phyloP scores from a whole-genome alignment of 768 basidiomycete genomes.

The Hortiboletus campestris region DNA sequence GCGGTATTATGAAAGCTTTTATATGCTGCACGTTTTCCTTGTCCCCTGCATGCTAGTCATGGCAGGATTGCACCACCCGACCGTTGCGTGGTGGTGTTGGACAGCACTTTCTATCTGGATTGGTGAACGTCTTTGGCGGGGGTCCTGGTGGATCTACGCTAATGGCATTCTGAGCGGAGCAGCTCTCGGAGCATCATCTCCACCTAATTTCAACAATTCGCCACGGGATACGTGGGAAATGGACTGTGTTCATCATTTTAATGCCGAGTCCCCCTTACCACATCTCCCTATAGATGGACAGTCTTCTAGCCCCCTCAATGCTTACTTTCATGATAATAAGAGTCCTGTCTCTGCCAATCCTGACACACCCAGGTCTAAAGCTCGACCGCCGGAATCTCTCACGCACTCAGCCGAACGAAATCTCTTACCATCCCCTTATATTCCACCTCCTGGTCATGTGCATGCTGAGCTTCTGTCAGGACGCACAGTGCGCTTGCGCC shows the following conservation, averaged over 20 bases:
- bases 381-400: background rate
- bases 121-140: conserved; percentile 58
- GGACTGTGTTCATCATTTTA: conserved; percentile 9
- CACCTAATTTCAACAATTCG: background rate
- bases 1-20: conserved; percentile 63
- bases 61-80: conserved; percentile 66
- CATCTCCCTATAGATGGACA: conserved; percentile 7
- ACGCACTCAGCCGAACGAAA: background rate
- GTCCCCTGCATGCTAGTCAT: conserved; percentile 60
- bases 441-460: conserved; percentile 65
- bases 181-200: background rate
- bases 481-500: conserved; percentile 63
- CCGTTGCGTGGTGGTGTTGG: conserved; percentile 68
- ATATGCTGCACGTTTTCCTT: conserved; percentile 59
- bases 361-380: background rate
- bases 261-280: background rate
- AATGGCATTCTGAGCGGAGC: conserved; percentile 50
- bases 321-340: conserved; percentile 18
- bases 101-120: conserved; percentile 60
- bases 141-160: conserved; percentile 51
- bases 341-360: background rate
- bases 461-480: conserved; percentile 70
- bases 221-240: conserved; percentile 28
- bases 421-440: conserved; percentile 24
- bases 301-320: conserved; percentile 25